A percentile compares a stretch with the other conserved stretches of the same genome.
phyloP scores from a whole-genome alignment of 495 filamentous ascomycete genomes.

The Diplogelasinospora grovesii region DNA sequence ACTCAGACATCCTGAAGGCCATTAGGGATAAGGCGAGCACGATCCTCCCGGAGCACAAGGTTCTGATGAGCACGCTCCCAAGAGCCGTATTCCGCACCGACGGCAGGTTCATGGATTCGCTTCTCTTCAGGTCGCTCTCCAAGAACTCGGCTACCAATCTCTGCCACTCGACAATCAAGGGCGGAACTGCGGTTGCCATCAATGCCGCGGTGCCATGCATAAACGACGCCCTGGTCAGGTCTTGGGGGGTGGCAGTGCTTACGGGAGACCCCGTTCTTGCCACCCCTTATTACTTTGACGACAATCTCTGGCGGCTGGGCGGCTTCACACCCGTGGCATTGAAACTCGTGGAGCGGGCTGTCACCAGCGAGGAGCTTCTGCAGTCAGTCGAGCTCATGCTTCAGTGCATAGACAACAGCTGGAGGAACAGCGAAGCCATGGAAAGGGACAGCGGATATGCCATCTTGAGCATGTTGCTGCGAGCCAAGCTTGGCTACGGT shows the following conservation, averaged over 20 bases:
- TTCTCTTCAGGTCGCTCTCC: conserved; percentile 69
- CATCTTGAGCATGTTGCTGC: conserved; percentile 70
- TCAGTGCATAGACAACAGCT: conserved; percentile 75
- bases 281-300: conserved; percentile 75
- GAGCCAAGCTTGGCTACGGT: conserved; percentile 63
- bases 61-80: conserved; percentile 82
- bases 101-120: conserved; percentile 64
- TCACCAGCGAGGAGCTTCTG: conserved; percentile 59
- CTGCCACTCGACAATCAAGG: conserved; percentile 62
- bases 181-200: conserved; percentile 71
- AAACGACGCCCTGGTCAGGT: conserved; percentile 74
- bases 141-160: conserved; percentile 65
- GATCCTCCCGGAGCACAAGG: conserved; percentile 71
- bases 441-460: conserved; percentile 91
- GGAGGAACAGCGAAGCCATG: conserved; percentile 98
- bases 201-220: conserved; percentile 84
- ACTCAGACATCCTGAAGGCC: conserved; percentile 82
- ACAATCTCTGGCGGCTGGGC: conserved; percentile 85
- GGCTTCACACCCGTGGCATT: conserved; percentile 80
- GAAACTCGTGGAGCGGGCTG: conserved; percentile 72
- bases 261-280: conserved; percentile 79
- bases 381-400: conserved; percentile 78
- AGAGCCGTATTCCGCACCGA: conserved; percentile 70
- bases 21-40: conserved; percentile 75
- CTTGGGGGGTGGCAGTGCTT: conserved; percentile 72